A percentile compares a stretch with the other conserved stretches of the same genome.
Evolutionary conservation across 257 asterid genomes (phyloP).

Genomic region (Dorcoceras hygrometricum): DNA sequence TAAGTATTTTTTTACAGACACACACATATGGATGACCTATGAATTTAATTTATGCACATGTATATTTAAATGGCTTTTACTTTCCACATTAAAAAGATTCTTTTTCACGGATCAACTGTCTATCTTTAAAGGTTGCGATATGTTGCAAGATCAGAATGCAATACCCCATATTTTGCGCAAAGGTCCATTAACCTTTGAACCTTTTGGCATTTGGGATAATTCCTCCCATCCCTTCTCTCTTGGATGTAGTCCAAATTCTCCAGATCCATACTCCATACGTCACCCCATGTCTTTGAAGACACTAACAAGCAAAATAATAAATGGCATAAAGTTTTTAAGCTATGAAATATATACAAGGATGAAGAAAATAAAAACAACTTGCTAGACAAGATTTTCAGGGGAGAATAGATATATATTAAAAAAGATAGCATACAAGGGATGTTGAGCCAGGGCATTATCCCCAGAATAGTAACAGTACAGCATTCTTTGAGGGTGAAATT

Average conservation of each 20-base stretch:
- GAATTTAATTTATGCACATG: too few species aligned
- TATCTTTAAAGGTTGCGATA: background rate
- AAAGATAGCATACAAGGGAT: conserved; percentile 37
- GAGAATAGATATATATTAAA: background rate
- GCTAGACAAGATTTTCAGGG: too few species aligned
- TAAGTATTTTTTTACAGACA: too few species aligned
- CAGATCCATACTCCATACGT: conserved; percentile 29
- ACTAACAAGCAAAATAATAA: conserved; percentile 27
- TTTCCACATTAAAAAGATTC: too few species aligned
- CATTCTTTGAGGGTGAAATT: conserved; percentile 38
- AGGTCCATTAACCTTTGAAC: conserved; percentile 44
- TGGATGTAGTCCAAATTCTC: conserved; percentile 33
- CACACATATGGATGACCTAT: too few species aligned
- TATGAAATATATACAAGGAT: too few species aligned
- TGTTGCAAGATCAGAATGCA: background rate
- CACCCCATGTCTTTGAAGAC: conserved; percentile 59
- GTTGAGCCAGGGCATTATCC: conserved; percentile 57
- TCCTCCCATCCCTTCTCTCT: conserved; percentile 37
- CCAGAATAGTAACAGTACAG: conserved; percentile 51
- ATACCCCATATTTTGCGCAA: conserved; percentile 61
- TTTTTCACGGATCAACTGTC: background rate
- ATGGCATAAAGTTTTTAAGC: background rate
- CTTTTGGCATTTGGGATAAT: conserved; percentile 54
- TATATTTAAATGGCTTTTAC: too few species aligned
- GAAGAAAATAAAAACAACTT: too few species aligned